Percentiles rank a stretch among this genome's conserved stretches.
Conservation (phyloP, 129 eudicot genomes). For the Helianthus annuus region DNA sequence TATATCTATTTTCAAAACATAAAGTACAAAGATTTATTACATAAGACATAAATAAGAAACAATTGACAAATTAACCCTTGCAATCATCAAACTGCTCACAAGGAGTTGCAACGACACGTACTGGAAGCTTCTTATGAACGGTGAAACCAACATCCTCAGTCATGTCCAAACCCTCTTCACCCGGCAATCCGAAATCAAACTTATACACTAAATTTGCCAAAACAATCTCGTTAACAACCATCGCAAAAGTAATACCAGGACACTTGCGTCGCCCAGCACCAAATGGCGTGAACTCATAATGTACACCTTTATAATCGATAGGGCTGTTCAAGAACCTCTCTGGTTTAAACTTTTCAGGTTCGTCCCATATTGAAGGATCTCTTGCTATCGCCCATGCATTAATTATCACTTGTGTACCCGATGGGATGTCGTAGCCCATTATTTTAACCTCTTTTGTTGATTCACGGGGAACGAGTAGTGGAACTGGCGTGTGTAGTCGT, state of each 20-base stretch:
- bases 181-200: neutral
- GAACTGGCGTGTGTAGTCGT: no score
- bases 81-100: neutral
- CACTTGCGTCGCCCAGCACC: slow-evolving; percentile 83
- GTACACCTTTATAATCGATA: slow-evolving; percentile 29
- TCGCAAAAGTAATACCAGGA: slow-evolving; percentile 55
- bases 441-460: no score
- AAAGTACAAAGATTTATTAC: neutral
- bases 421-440: no score
- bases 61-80: neutral
- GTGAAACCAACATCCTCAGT: neutral
- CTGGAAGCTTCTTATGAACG: neutral
- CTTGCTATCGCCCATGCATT: no score
- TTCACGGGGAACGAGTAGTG: no score
- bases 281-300: slow-evolving; percentile 69
- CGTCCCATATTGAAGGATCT: no score
- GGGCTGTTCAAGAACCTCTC: no score
- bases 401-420: no score
- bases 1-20: no score
- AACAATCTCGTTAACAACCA: neutral
- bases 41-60: no score
- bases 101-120: neutral
- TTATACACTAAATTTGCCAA: neutral
- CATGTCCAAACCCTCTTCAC: slow-evolving; percentile 1
- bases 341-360: no score